Evolutionary conservation across 495 filamentous ascomycete species (phyloP), one percentile per base, ranked within the genome.

Genomic region (Trichoderma reesei): DNA sequence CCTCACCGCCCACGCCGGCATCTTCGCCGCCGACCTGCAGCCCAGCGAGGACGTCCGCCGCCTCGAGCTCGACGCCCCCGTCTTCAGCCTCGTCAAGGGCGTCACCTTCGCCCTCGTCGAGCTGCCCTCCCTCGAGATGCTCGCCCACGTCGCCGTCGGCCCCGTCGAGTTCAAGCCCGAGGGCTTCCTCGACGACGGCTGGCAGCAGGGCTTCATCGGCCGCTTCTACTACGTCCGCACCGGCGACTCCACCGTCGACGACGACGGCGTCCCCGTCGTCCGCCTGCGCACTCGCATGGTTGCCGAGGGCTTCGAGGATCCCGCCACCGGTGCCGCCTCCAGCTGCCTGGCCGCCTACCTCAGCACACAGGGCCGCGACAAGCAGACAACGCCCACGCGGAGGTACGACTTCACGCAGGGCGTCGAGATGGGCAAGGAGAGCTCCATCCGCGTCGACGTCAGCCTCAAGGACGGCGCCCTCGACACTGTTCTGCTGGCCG

Each of bases 341-440:
- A 80, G 79, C 64, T 80, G 80, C 33, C 69, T 90, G 64, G 75
- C 77, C 34, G 74, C 78, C 10, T 88, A 84, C 68, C 72, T 91
- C 60, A 77, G 84, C 8, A 68, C 88, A 59, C 74, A 69, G 18
- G 74, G 73, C 61, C 68, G 68, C 37, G 68, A 73, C n/a, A 64
- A 66, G 31, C 36, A 61, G n/a, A 56, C 51, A 56, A 42, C 39
- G n/a, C 38, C 11, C 6, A 68, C 65, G 4, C 67, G 70, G 51
- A 73, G 68, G 66, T 87, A 82, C 68, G 73, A 74, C 56, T 69
- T 92, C 62, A 82, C 82, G 67, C 90, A 92, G 75, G 90, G 89
- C 0, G 85, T 91, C 13, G 89, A 92, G 76, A 92, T 91, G 86
- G 88, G 86, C 0, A 75, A 88, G 64, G 75, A 74, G 67, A 91